phyloP scores from a whole-genome alignment of 805 yeast species.

The Ogataea zsoltii region DNA sequence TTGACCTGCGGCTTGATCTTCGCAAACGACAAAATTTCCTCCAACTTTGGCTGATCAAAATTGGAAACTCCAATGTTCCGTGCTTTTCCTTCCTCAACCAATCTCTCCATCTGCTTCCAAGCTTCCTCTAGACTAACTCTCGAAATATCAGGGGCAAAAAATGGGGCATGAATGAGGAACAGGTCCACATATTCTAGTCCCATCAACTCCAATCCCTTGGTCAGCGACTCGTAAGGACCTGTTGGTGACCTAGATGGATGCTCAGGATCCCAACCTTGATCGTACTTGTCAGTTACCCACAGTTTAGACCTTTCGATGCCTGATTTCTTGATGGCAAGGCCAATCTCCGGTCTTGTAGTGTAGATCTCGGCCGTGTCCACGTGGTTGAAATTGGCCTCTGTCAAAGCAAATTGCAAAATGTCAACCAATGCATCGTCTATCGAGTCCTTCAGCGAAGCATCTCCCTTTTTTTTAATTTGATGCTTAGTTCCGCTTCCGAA shows the following conservation, averaged over 20 bases:
- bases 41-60: slow-evolving; percentile 48
- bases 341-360: slow-evolving; percentile 60
- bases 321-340: slow-evolving; percentile 47
- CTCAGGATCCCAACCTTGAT: slow-evolving; percentile 39
- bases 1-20: slow-evolving; percentile 58
- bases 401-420: slow-evolving; percentile 47
- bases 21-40: slow-evolving; percentile 42
- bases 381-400: slow-evolving; percentile 52
- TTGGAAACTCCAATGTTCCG: slow-evolving; percentile 62
- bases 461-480: slow-evolving; percentile 38
- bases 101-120: slow-evolving; percentile 46
- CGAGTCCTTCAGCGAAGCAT: slow-evolving; percentile 21
- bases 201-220: slow-evolving; percentile 48
- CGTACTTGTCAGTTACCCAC: slow-evolving; percentile 64
- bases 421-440: slow-evolving; percentile 44
- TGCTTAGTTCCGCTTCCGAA: slow-evolving; percentile 64
- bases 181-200: slow-evolving; percentile 57
- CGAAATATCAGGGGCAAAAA: slow-evolving; percentile 39
- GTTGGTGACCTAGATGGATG: slow-evolving; percentile 24
- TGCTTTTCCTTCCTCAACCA: slow-evolving; percentile 46
- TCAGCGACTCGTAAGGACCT: slow-evolving; percentile 51
- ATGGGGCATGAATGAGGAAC: slow-evolving; percentile 63
- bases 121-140: slow-evolving; percentile 53
- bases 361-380: slow-evolving; percentile 72
- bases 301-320: slow-evolving; percentile 48